Evolutionary conservation across 1,284 basidiomycete genomes (phyloP), one percentile per base, ranked within the genome.

Genomic region (Cutaneotrichosporon cavernicola): DNA sequence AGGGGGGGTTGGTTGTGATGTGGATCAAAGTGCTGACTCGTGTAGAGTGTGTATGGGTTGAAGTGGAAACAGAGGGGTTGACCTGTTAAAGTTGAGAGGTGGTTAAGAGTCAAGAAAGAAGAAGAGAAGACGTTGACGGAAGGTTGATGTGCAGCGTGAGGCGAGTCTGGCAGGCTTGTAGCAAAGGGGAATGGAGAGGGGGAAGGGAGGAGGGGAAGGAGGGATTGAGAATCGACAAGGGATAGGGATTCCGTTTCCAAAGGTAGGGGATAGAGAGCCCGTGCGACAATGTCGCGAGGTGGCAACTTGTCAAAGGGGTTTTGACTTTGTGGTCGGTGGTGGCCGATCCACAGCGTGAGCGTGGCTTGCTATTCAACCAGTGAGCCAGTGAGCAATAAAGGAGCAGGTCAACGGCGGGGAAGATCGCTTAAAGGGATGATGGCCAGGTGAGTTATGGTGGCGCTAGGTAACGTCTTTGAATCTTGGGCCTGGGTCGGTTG

Each of bases 81-180:
- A n/a, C 32, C 52, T 34, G 34, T 34, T n/a, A 32, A 56, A 22
- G 53, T n/a, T 22, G 21, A 7, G 16, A n/a, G 30, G 14, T 16
- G 9, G 22, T 53, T 32, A 53, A 53, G 51, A 53, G 51, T 53
- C 22, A 53, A 34, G 51, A 53, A 53, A 8, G 31, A 53, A 53
- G 51, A 52, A 31, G 26, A 14, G 26, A 31, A 46, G 43, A 46
- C 18, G 43, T 18, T n/a, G 43, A 9, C 43, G 43, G 18, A 46
- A 46, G 43, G 43, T 16, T n/a, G 43, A n/a, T n/a, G 43, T 16
- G 43, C 8, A 46, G 43, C 43, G 38, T 16, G 38, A 14, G 38
- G 38, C 38, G 38, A 40, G 38, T 11, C 1, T 40, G 38, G 36
- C 36, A 16, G 10, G 11, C 9, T 40, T 5, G 38, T 40, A 13